Conservation (phyloP, 768 basidiomycete genomes). For the Russula emetica region DNA sequence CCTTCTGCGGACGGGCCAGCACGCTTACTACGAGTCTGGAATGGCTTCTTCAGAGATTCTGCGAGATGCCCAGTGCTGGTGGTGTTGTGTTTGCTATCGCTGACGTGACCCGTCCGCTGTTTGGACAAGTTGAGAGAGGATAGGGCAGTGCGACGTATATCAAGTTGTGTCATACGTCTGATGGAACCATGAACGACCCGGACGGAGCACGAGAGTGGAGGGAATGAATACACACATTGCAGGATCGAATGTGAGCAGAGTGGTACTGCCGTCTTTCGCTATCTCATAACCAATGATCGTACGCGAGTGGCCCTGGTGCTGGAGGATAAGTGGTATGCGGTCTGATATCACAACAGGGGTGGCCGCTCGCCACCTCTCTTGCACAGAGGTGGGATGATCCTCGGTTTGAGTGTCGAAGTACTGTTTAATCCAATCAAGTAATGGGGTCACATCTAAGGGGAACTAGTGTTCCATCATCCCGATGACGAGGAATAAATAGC, state of each 20-base stretch:
- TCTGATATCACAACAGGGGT: constrained; percentile 53
- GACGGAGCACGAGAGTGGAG: not conserved
- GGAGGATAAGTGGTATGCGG: constrained; percentile 77
- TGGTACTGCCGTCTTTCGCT: constrained; percentile 50
- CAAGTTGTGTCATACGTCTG: constrained; percentile 7
- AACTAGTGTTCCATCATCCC: not conserved
- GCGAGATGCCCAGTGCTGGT: not conserved
- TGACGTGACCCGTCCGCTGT: not conserved
- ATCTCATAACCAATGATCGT: constrained; percentile 83
- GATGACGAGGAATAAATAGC: not conserved
- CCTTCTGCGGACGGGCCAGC: constrained; percentile 1
- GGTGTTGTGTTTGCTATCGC: not conserved
- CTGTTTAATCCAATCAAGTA: constrained; percentile 69
- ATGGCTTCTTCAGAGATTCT: constrained; percentile 11
- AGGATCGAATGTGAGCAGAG: constrained; percentile 77
- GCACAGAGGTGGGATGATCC: constrained; percentile 36
- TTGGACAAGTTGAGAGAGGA: constrained; percentile 7
- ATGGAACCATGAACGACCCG: not conserved
- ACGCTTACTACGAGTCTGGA: constrained; percentile 9
- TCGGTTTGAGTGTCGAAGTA: constrained; percentile 53
- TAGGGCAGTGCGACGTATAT: constrained; percentile 14
- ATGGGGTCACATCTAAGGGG: constrained; percentile 40
- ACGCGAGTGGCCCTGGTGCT: constrained; percentile 82
- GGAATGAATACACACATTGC: constrained; percentile 43
- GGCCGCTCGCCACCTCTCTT: constrained; percentile 50